phyloP scores from a whole-genome alignment of 495 filamentous ascomycete species.

The Aspergillus nanangensis region DNA sequence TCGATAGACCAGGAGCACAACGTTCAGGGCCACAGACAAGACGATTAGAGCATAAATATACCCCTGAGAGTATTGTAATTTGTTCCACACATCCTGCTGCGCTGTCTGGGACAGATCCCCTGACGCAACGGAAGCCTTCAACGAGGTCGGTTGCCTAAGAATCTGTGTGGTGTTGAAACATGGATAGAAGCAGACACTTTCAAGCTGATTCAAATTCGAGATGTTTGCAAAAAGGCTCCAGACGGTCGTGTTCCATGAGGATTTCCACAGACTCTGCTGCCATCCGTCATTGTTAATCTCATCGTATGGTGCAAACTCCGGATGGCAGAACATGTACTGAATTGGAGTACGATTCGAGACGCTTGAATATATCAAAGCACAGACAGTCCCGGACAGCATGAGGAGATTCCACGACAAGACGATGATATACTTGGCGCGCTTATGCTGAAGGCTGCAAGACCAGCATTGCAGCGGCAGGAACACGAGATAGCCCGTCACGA shows the following conservation, averaged over 20 bases:
- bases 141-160: conserved; percentile 15
- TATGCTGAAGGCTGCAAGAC: conserved; percentile 24
- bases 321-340: conserved; percentile 33
- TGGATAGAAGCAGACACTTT: conserved; percentile 27
- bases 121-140: conserved; percentile 12
- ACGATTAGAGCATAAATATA: conserved; percentile 33
- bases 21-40: conserved; percentile 21
- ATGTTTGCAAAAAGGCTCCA: conserved; percentile 25
- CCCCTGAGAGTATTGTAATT: conserved; percentile 21
- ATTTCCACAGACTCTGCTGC: conserved; percentile 16
- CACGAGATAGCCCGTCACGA: conserved; percentile 34
- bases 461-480: conserved; percentile 33
- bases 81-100: conserved; percentile 12
- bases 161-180: conserved; percentile 31
- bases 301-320: conserved; percentile 17
- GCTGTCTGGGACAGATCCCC: background rate
- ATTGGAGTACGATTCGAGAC: conserved; percentile 9
- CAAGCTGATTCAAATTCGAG: conserved; percentile 15
- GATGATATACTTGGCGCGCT: conserved; percentile 20
- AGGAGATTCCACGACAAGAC: conserved; percentile 29
- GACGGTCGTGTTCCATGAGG: conserved; percentile 27
- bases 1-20: conserved; percentile 19
- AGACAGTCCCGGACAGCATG: conserved; percentile 29
- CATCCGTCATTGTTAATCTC: conserved; percentile 26
- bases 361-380: conserved; percentile 21